Conservation (phyloP, 1,284 basidiomycete genomes). For the Mixia osmundae region DNA sequence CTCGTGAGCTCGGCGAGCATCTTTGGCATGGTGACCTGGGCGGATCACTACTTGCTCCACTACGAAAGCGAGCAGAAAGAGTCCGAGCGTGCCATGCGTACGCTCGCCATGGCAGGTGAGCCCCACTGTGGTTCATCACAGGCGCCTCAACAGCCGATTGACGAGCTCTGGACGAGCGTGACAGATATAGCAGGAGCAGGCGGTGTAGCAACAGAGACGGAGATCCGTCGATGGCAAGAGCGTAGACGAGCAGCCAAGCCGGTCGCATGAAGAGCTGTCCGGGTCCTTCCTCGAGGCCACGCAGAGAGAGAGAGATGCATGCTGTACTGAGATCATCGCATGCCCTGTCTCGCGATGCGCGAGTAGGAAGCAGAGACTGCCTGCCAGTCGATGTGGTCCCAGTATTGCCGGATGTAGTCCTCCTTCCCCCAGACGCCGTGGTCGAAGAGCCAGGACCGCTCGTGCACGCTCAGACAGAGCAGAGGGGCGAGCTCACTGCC, state of each 20-base stretch:
- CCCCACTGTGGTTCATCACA: background rate
- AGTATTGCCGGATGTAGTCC: slow-evolving; percentile 69
- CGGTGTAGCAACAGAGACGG: no score
- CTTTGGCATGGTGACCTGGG: background rate
- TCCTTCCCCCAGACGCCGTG: slow-evolving; percentile 91
- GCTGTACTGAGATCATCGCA: background rate
- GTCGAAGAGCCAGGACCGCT: slow-evolving; percentile 72
- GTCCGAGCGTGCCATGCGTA: background rate
- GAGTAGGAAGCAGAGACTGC: slow-evolving; percentile 27
- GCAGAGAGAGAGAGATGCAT: background rate
- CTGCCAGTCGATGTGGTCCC: slow-evolving; percentile 67
- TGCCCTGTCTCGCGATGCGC: background rate
- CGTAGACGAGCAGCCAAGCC: no score
- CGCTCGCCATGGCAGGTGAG: background rate
- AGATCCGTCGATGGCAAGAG: no score
- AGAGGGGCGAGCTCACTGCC: slow-evolving; percentile 37
- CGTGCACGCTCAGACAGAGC: slow-evolving; percentile 64
- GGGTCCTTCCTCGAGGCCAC: background rate
- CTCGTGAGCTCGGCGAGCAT: background rate
- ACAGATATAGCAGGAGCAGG: no score
- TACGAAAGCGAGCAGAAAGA: background rate
- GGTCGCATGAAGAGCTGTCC: no score
- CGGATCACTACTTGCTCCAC: background rate
- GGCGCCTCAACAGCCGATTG: background rate
- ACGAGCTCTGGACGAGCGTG: no score